Evolutionary conservation across 2,329 filamentous ascomycete genomes (phyloP).

Genomic region (Sporothrix pseudoabietina): DNA sequence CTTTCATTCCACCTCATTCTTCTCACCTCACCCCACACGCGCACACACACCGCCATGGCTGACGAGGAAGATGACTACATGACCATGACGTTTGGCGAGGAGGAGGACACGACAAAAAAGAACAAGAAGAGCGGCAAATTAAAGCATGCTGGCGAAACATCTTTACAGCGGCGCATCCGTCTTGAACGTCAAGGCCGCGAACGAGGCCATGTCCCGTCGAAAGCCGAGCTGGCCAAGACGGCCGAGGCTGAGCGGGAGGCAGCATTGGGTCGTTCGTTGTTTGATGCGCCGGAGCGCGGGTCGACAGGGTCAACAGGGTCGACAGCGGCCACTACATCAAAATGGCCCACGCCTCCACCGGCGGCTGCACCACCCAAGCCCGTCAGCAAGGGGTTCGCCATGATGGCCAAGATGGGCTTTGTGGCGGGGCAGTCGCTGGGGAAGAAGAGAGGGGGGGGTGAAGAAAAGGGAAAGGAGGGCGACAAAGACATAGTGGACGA

Average conservation of each 20-base stretch:
- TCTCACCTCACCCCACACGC: neutral
- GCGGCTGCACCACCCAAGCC: slow-evolving; percentile 43
- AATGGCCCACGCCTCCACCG: slow-evolving; percentile 27
- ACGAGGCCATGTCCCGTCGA: slow-evolving; percentile 71
- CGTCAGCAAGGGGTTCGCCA: slow-evolving; percentile 83
- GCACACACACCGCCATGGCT: slow-evolving; percentile 20
- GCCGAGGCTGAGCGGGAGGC: slow-evolving; percentile 72
- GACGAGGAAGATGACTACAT: slow-evolving; percentile 92
- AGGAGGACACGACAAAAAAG: slow-evolving; percentile 45
- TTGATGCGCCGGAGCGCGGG: slow-evolving; percentile 43
- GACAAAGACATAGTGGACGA: neutral
- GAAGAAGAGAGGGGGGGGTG: slow-evolving; percentile 38
- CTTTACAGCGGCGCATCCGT: slow-evolving; percentile 56
- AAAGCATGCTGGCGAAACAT: slow-evolving; percentile 47
- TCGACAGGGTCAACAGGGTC: neutral
- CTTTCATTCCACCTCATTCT: neutral
- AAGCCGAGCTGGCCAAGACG: slow-evolving; percentile 76
- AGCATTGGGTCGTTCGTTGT: slow-evolving; percentile 72
- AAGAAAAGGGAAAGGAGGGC: neutral
- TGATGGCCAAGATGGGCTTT: slow-evolving; percentile 98
- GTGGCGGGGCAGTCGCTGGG: slow-evolving; percentile 74
- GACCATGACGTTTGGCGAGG: slow-evolving; percentile 85
- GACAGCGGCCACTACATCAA: slow-evolving; percentile 36
- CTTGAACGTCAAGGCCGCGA: slow-evolving; percentile 66
- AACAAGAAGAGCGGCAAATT: slow-evolving; percentile 17